phyloP scores from a whole-genome alignment of 2,329 filamentous ascomycete genomes.

The Calonectria honghensis region DNA sequence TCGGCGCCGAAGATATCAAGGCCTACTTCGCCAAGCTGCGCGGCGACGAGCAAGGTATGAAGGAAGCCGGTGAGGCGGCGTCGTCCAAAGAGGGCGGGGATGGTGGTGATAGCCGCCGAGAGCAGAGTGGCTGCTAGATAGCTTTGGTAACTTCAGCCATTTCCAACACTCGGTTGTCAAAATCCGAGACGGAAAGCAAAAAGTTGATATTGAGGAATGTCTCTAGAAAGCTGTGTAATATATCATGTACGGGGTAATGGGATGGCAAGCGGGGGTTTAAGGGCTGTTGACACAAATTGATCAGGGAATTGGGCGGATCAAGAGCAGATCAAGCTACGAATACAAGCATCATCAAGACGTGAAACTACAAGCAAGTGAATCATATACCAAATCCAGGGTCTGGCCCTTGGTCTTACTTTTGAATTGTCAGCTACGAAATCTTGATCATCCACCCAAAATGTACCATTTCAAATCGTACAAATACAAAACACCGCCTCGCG shows the following conservation, averaged over 20 bases:
- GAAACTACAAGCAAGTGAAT: too few species aligned
- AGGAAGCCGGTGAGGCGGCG: conserved; percentile 75
- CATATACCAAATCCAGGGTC: neutral
- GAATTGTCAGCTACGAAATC: conserved; percentile 8
- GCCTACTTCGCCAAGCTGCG: conserved; percentile 95
- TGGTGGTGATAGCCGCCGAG: conserved; percentile 61
- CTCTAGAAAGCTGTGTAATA: conserved; percentile 22
- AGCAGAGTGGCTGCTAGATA: conserved; percentile 72
- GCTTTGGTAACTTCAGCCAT: neutral
- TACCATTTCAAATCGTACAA: conserved; percentile 29
- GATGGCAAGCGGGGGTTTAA: neutral
- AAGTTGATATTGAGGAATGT: neutral
- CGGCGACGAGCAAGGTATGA: conserved; percentile 87
- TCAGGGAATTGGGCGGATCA: neutral
- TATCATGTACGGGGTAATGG: conserved; percentile 10
- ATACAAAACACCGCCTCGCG: conserved; percentile 37
- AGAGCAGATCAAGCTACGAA: neutral
- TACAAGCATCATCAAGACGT: neutral
- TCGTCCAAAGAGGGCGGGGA: conserved; percentile 57
- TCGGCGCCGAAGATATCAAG: conserved; percentile 97
- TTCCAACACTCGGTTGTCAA: neutral
- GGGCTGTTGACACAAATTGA: neutral
- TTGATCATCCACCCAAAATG: conserved; percentile 23
- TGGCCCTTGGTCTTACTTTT: neutral
- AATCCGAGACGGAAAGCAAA: neutral